Evolutionary conservation across 768 basidiomycete species (phyloP).

Genomic region (Panellus pusillus): DNA sequence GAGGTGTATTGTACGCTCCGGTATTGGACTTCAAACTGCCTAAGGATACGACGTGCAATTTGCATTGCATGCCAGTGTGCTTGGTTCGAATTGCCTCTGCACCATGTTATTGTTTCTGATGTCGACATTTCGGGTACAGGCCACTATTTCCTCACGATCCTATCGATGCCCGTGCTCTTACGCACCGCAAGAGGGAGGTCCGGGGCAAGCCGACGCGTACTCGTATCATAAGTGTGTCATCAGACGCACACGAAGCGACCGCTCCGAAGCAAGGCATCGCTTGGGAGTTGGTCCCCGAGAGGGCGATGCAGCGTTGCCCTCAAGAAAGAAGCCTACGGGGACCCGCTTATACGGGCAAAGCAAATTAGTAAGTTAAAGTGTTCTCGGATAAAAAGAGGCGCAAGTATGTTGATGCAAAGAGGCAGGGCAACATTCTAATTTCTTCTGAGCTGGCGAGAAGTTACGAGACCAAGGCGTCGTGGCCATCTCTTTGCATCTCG

Average conservation of each 20-base stretch:
- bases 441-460: constrained; percentile 30
- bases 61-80: constrained; percentile 33
- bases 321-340: constrained; percentile 24
- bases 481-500: constrained; percentile 32
- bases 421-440: constrained; percentile 29
- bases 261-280: constrained; percentile 29
- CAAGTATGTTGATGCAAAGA: background rate
- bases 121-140: constrained; percentile 21
- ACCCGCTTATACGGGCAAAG: constrained; percentile 30
- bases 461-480: constrained; percentile 32
- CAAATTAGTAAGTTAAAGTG: constrained; percentile 46
- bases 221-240: constrained; percentile 27
- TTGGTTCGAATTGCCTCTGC: constrained; percentile 19
- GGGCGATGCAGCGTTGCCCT: constrained; percentile 17
- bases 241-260: constrained; percentile 23
- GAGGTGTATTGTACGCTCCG: constrained; percentile 34
- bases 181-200: constrained; percentile 29
- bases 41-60: constrained; percentile 37
- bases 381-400: background rate
- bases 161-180: constrained; percentile 32
- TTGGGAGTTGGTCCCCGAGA: constrained; percentile 34
- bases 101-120: background rate
- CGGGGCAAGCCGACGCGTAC: constrained; percentile 27
- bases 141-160: constrained; percentile 32
- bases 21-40: constrained; percentile 27